Evolutionary conservation across 2,329 filamentous ascomycete species (phyloP).

Genomic region (Microcyclosporella mali): DNA sequence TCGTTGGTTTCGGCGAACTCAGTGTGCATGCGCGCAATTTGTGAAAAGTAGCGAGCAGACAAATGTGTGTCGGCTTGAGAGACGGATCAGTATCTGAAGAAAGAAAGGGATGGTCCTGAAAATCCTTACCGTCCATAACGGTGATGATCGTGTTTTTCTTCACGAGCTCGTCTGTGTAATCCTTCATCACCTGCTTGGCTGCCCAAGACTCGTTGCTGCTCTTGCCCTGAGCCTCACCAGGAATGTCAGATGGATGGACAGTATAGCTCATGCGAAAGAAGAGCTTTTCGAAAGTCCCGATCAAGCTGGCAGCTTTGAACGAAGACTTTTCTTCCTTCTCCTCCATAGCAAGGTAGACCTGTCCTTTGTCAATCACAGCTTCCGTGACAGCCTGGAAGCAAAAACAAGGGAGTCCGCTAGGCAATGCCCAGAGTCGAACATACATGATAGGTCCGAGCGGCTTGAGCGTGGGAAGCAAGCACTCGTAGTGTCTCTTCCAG

Average conservation of each 20-base stretch:
- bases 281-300: conserved; percentile 57
- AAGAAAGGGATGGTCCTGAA: background rate
- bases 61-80: conserved; percentile 62
- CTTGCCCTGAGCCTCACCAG: conserved; percentile 65
- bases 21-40: conserved; percentile 58
- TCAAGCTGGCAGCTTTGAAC: conserved; percentile 56
- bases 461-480: conserved; percentile 60
- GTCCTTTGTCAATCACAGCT: background rate
- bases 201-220: conserved; percentile 70
- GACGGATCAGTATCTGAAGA: conserved; percentile 9
- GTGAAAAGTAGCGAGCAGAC: conserved; percentile 59
- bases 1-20: conserved; percentile 53
- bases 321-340: conserved; percentile 57
- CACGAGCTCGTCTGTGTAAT: conserved; percentile 46
- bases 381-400: background rate
- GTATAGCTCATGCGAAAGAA: conserved; percentile 64
- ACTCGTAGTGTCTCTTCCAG: conserved; percentile 64
- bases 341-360: conserved; percentile 71
- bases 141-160: conserved; percentile 62
- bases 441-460: conserved; percentile 62
- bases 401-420: too few relatives aligned
- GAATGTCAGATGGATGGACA: conserved; percentile 59
- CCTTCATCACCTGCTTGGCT: conserved; percentile 58
- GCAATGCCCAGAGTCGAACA: conserved; percentile 39
- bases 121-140: conserved; percentile 61